phyloP scores from a whole-genome alignment of 148 eudicot genomes.

The Arctostaphylos glauca region DNA sequence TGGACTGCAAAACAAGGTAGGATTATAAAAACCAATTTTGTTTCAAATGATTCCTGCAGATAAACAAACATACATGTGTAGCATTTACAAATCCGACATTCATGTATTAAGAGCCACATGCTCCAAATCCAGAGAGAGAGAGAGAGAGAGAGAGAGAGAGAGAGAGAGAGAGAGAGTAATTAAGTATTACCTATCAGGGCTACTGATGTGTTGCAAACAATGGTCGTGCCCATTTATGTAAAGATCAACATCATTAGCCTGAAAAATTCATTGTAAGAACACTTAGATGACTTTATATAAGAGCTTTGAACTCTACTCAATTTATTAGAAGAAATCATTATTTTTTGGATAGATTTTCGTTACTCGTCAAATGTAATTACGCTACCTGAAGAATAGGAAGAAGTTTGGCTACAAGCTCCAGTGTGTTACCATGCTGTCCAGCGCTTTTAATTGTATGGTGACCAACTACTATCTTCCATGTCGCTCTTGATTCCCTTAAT shows the following conservation, averaged over 20 bases:
- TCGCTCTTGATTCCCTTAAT: slow-evolving; percentile 58
- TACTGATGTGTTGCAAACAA: slow-evolving; percentile 78
- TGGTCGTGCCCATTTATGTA: slow-evolving; percentile 94
- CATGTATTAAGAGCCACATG: too few species aligned
- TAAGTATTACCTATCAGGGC: slow-evolving; percentile 49
- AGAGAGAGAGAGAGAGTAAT: too few species aligned
- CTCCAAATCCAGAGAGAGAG: too few species aligned
- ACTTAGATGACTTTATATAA: background rate
- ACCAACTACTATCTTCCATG: slow-evolving; percentile 89
- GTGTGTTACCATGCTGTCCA: slow-evolving; percentile 80
- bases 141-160: too few species aligned
- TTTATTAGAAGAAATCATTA: too few species aligned
- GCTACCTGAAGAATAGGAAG: slow-evolving; percentile 76
- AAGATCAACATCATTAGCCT: slow-evolving; percentile 69
- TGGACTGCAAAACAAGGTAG: slow-evolving; percentile 32
- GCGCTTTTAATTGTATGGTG: slow-evolving; percentile 82
- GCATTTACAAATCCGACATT: too few species aligned
- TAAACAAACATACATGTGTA: too few species aligned
- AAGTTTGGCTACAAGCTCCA: slow-evolving; percentile 56
- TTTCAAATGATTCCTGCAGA: too few species aligned
- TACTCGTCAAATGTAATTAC: too few species aligned
- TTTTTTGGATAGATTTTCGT: too few species aligned
- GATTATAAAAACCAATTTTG: too few species aligned
- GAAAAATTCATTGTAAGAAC: slow-evolving; percentile 4
- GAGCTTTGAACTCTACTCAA: background rate